phyloP scores from a whole-genome alignment of 768 basidiomycete species.

The Lentinula sp. region DNA sequence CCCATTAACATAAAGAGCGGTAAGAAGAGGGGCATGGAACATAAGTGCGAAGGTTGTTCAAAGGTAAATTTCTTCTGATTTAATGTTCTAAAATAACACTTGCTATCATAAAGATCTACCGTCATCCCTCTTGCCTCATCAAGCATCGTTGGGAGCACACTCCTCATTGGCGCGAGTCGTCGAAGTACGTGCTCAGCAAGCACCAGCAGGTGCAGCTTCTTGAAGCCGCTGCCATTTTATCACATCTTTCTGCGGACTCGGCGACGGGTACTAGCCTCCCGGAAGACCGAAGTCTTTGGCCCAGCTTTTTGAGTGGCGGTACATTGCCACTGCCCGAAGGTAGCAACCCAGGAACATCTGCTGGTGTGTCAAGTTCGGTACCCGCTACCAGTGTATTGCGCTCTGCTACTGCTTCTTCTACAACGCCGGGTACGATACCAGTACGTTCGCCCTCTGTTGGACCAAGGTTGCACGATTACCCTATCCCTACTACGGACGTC shows the following conservation, averaged over 20 bases:
- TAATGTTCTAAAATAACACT: not conserved
- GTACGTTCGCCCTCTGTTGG: conserved; percentile 30
- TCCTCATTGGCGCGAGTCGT: conserved; percentile 91
- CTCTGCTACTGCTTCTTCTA: conserved; percentile 3
- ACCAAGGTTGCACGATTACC: conserved; percentile 64
- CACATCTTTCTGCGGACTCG: conserved; percentile 67
- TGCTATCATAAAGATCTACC: conserved; percentile 53
- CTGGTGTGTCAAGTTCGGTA: not conserved
- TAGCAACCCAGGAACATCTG: conserved; percentile 1
- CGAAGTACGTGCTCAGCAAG: conserved; percentile 87
- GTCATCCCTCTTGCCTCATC: conserved; percentile 91
- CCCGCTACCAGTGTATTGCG: not conserved
- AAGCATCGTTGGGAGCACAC: conserved; percentile 99
- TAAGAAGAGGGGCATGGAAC: conserved; percentile 81
- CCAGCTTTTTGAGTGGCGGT: conserved; percentile 73
- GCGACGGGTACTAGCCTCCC: conserved; percentile 74
- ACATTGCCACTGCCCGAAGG: conserved; percentile 48
- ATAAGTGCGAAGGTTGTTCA: conserved; percentile 90
- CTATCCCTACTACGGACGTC: conserved; percentile 38
- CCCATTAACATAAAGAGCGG: conserved; percentile 31
- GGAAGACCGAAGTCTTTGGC: conserved; percentile 92
- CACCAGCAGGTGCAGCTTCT: conserved; percentile 97
- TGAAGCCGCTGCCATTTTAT: conserved; percentile 95
- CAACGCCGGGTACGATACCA: conserved; percentile 43
- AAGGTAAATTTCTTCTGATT: conserved; percentile 50